Evolutionary conservation across 768 basidiomycete species (phyloP).

Genomic region (Tricholoma hemisulphureum): DNA sequence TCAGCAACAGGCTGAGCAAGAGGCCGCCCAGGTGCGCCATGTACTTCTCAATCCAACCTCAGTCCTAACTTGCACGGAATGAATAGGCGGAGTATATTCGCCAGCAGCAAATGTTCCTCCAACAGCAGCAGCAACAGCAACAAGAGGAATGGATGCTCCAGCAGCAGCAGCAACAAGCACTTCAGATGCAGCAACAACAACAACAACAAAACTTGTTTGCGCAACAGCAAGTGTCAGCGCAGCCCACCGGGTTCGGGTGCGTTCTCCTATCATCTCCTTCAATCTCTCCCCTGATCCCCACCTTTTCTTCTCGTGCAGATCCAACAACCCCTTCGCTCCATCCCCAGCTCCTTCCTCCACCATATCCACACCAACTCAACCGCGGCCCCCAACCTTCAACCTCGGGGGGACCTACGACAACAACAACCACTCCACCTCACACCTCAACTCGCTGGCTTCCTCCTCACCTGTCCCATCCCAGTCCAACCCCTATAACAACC

Average conservation of each 20-base stretch:
- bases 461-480: conserved; percentile 41
- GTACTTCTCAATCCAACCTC: conserved; percentile 22
- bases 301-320: conserved; percentile 44
- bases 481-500: conserved; percentile 20
- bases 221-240: conserved; percentile 44
- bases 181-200: conserved; percentile 55
- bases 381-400: conserved; percentile 57
- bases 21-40: conserved; percentile 61
- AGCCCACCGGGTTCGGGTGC: conserved; percentile 78
- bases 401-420: conserved; percentile 68
- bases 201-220: conserved; percentile 50
- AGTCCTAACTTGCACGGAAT: neutral
- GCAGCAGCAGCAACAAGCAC: conserved; percentile 39
- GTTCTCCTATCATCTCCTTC: conserved; percentile 19
- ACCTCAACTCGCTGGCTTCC: conserved; percentile 40
- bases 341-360: conserved; percentile 33
- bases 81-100: conserved; percentile 66
- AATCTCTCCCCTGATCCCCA: conserved; percentile 16
- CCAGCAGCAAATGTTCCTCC: conserved; percentile 68
- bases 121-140: conserved; percentile 55
- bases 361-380: conserved; percentile 23
- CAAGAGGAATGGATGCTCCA: conserved; percentile 45
- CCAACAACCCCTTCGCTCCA: conserved; percentile 94
- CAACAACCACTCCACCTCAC: conserved; percentile 48
- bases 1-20: conserved; percentile 90